Evolutionary conservation across 2,329 filamentous ascomycete species (phyloP).

Genomic region (Fusarium pseudoanthophilum): DNA sequence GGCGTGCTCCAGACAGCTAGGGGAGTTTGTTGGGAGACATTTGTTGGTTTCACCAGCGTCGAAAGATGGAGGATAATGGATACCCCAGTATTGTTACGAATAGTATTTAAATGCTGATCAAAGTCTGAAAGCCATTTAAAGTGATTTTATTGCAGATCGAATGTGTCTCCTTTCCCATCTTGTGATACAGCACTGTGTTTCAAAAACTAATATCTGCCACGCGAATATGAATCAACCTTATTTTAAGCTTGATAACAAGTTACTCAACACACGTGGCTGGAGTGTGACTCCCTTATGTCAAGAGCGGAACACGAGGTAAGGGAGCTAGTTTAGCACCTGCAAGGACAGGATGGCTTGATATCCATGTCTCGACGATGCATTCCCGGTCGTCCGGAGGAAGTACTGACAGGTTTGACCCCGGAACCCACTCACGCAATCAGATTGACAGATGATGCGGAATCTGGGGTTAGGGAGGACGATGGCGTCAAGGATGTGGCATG

Average conservation of each 20-base stretch:
- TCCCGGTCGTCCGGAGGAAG: slow-evolving; percentile 19
- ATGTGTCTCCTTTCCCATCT: background rate
- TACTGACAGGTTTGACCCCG: background rate
- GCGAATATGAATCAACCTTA: background rate
- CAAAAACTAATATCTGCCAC: background rate
- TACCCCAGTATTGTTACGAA: slow-evolving; percentile 27
- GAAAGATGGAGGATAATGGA: slow-evolving; percentile 17
- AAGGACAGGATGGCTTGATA: background rate
- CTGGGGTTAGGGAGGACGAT: background rate
- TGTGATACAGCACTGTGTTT: background rate
- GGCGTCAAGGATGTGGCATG: background rate
- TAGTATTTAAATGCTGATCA: slow-evolving; percentile 11
- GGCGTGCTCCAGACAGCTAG: slow-evolving; percentile 4
- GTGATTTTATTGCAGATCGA: background rate
- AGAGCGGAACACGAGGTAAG: background rate
- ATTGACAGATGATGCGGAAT: background rate
- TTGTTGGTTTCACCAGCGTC: slow-evolving; percentile 4
- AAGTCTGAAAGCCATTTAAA: background rate
- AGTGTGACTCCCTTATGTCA: background rate
- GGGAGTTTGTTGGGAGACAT: background rate
- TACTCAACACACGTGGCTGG: background rate
- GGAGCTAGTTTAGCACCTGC: background rate
- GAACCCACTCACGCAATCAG: background rate
- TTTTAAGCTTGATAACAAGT: background rate
- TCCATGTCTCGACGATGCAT: background rate